Conservation (phyloP, 2,329 filamentous ascomycete species). For the Trichoderma sp. region DNA sequence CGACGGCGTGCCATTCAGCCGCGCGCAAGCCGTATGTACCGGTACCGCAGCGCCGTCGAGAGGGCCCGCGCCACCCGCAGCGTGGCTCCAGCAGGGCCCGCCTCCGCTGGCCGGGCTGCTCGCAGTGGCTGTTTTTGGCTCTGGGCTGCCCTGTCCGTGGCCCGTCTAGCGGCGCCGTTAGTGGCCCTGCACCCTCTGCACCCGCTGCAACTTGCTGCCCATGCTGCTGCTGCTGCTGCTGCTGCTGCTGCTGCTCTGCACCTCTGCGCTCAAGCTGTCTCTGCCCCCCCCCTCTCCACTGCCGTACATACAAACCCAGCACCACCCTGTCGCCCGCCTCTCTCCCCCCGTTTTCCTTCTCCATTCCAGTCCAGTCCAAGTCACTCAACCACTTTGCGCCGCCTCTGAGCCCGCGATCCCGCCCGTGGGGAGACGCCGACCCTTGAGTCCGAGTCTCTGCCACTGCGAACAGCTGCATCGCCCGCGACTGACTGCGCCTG, state of each 20-base stretch:
- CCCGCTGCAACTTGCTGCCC: not conserved
- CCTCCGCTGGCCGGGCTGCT: constrained; percentile 25
- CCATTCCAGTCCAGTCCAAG: constrained; percentile 22
- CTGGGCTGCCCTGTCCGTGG: constrained; percentile 11
- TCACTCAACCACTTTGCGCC: constrained; percentile 22
- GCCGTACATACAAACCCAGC: constrained; percentile 32
- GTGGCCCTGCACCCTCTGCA: constrained; percentile 20
- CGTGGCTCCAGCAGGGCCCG: constrained; percentile 28
- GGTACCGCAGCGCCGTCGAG: constrained; percentile 11
- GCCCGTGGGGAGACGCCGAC: constrained; percentile 28
- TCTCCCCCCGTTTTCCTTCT: constrained; percentile 28
- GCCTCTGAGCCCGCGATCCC: constrained; percentile 28
- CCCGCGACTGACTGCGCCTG: constrained; percentile 1
- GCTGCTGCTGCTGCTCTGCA: constrained; percentile 14
- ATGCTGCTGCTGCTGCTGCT: constrained; percentile 2
- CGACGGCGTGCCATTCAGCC: not conserved
- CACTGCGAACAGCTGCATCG: constrained; percentile 26
- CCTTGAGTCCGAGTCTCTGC: constrained; percentile 1
- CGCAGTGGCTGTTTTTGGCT: constrained; percentile 23
- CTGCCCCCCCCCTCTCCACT: constrained; percentile 20
- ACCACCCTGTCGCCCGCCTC: constrained; percentile 22
- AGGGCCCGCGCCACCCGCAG: constrained; percentile 29
- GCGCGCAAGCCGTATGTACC: not conserved
- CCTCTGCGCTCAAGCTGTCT: constrained; percentile 7
- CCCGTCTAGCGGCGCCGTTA: constrained; percentile 16